phyloP scores from a whole-genome alignment of 306 rosid genomes.

The Citrullus mucosospermus region DNA sequence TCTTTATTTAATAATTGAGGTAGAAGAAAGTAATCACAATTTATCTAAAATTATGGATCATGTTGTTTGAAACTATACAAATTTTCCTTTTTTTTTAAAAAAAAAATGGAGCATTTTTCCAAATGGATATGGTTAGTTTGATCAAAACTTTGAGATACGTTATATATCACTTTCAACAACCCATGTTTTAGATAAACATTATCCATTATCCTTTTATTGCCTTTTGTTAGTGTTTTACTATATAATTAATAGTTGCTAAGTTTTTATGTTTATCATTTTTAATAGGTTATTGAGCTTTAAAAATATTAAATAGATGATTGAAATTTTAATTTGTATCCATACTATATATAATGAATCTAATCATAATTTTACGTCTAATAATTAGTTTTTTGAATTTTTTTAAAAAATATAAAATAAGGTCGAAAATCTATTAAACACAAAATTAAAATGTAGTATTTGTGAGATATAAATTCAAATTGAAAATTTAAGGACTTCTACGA shows the following conservation, averaged over 20 bases:
- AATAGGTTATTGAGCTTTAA: too few relatives aligned
- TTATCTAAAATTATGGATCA: background rate
- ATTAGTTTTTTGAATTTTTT: too few relatives aligned
- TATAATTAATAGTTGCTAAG: background rate
- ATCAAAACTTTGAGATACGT: background rate
- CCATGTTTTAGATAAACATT: background rate
- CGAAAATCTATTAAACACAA: too few relatives aligned
- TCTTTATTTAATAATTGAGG: background rate
- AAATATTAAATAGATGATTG: too few relatives aligned
- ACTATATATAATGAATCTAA: too few relatives aligned
- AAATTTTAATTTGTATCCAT: too few relatives aligned
- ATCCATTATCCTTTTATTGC: background rate
- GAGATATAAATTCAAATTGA: too few relatives aligned
- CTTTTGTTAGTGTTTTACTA: background rate
- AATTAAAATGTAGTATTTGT: too few relatives aligned
- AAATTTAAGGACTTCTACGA: too few relatives aligned
- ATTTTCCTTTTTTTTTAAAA: background rate
- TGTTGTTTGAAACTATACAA: background rate
- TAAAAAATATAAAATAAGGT: too few relatives aligned
- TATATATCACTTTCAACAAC: background rate
- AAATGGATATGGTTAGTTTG: background rate
- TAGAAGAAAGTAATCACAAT: background rate
- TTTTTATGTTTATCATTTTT: too few relatives aligned
- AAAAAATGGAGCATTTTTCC: background rate
- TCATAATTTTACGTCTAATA: too few relatives aligned